Evolutionary conservation across 2,329 filamentous ascomycete species (phyloP).

Genomic region (Colletotrichum ledebouriae): DNA sequence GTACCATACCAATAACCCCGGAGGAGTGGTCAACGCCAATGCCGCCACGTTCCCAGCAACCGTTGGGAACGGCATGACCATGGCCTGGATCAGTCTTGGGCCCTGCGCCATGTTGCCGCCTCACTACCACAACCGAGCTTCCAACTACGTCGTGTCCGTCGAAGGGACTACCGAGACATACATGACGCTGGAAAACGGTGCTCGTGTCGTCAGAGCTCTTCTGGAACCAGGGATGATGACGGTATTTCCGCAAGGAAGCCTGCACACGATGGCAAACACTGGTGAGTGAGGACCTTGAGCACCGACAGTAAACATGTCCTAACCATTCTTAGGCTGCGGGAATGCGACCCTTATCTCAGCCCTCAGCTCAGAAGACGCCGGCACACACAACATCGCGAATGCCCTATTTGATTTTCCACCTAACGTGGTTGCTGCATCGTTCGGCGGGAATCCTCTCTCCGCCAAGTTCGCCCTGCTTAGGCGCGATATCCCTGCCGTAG

Average conservation of each 20-base stretch:
- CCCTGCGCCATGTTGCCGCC: constrained; percentile 66
- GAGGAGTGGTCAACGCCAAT: constrained; percentile 65
- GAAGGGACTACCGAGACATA: constrained; percentile 63
- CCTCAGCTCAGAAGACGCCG: constrained; percentile 62
- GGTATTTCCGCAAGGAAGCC: constrained; percentile 61
- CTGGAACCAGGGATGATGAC: constrained; percentile 62
- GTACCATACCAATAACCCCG: constrained; percentile 58
- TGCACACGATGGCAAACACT: constrained; percentile 65
- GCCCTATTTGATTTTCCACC: constrained; percentile 56
- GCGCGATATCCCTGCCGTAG: constrained; percentile 41
- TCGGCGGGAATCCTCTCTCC: constrained; percentile 49
- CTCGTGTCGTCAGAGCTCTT: constrained; percentile 54
- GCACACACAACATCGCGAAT: constrained; percentile 63
- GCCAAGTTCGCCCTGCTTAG: constrained; percentile 45
- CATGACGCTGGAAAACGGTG: constrained; percentile 66
- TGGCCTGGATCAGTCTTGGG: constrained; percentile 61
- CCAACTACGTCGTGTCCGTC: constrained; percentile 62
- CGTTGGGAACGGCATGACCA: constrained; percentile 60
- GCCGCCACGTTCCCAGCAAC: constrained; percentile 64
- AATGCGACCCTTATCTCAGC: constrained; percentile 63
- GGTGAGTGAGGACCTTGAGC: constrained; percentile 49
- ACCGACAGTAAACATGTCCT: neutral
- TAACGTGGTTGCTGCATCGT: constrained; percentile 58
- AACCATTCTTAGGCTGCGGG: constrained; percentile 55
- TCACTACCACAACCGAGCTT: constrained; percentile 63